Evolutionary conservation across 805 yeast genomes (phyloP), one percentile per base, ranked within the genome.

Genomic region (Starmerella floricola): DNA sequence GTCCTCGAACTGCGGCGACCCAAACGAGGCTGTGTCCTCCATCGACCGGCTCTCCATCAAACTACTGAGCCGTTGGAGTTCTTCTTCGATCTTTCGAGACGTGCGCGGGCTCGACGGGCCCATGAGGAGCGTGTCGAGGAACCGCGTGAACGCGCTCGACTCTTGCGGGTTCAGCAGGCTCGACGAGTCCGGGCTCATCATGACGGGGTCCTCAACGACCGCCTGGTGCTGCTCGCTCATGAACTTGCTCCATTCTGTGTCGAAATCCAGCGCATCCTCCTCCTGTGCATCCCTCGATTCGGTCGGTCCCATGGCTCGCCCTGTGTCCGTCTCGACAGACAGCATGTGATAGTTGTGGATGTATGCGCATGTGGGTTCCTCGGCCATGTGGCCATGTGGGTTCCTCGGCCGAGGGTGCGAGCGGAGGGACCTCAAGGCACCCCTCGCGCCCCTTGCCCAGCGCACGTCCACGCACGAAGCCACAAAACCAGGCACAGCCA

Each of bases 121-220:
- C 12, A 30, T 28, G 27, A 53, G 47, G 29, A 53, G 49, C 19
- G 42, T 45, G 36, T 53, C 56, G 26, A 53, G 36, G 32, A 52
- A 53, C 2, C 34, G 35, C 19, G 49, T 33, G 34, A 53, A 45
- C 23, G 55, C 55, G 30, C 40, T 35, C 23, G 49, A 43, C 42
- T 53, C 56, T 23, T 41, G 44, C 20, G 40, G 38, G 39, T 52
- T 53, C 27, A 53, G 42, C 30, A 53, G 46, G 24, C 32, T 15
- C 17, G 36, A 31, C 23, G 43, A 6, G 17, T 37, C 34, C 8
- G 40, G 46, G 10, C 16, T 4, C 12, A 29, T 19, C 19, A 13
- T 15, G 20, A 24, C 37, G n/a, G 26, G 36, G 19, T 34, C 35
- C 20, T n/a, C 38, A 21, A 26, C 32, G 15, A 26, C 8, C 6